phyloP scores from a whole-genome alignment of 163 green algal genomes.

The Chloromonas sp. region DNA sequence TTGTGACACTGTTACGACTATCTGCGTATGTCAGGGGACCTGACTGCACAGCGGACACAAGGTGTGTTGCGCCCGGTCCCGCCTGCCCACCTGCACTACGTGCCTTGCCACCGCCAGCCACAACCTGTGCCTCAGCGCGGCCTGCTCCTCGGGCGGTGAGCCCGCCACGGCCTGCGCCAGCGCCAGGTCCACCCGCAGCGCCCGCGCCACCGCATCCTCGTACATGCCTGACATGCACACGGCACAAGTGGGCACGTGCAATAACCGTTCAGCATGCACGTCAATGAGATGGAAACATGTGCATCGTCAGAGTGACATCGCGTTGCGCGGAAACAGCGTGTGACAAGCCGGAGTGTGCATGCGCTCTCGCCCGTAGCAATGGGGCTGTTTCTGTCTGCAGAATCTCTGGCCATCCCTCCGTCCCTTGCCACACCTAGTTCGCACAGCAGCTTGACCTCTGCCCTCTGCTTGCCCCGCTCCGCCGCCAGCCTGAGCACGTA shows the following conservation, averaged over 20 bases:
- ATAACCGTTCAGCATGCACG: too few species aligned
- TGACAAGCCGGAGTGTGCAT: too few species aligned
- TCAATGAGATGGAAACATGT: too few species aligned
- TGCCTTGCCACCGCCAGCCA: constrained; percentile 74
- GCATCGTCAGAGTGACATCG: too few species aligned
- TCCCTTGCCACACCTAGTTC: constrained; percentile 44
- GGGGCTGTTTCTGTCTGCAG: too few species aligned
- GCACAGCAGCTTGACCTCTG: constrained; percentile 75
- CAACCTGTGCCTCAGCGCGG: constrained; percentile 63
- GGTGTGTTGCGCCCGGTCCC: too few species aligned
- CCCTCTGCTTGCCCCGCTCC: constrained; percentile 51
- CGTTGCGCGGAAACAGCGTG: too few species aligned
- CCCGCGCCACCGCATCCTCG: constrained; percentile 77
- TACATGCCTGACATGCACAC: constrained; percentile 49
- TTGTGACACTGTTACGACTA: too few species aligned
- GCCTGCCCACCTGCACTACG: constrained; percentile 54
- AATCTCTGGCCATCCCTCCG: too few species aligned
- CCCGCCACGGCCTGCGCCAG: constrained; percentile 73
- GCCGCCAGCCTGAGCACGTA: constrained; percentile 73
- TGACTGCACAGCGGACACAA: too few species aligned
- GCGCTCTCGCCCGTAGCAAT: too few species aligned
- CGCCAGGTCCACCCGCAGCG: constrained; percentile 62
- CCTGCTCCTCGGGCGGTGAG: constrained; percentile 52
- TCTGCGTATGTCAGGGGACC: too few species aligned
- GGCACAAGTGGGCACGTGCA: neutral